A percentile compares a stretch with the other conserved stretches of the same genome.
These are phyloP conservation scores for Pavlovales sp. DNA, from an alignment of 208 protist genomes.

Conservation along the genomic window DNA sequence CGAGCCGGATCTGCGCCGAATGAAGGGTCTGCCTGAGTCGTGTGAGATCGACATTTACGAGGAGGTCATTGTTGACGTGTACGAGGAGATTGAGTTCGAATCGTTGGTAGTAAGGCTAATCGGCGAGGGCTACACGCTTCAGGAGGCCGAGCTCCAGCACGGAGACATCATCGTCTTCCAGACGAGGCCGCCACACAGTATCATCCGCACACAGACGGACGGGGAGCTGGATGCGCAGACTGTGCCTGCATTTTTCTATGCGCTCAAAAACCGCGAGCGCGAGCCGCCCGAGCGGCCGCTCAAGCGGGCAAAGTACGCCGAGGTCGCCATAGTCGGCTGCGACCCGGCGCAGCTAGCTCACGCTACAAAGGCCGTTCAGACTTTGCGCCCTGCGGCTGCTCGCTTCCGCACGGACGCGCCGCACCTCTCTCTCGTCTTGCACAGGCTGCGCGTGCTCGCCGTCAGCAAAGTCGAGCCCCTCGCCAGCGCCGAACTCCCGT, in stretches of 20 bases:
- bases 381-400: too few relatives aligned
- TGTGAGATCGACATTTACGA: conserved; percentile 25
- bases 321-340: conserved; percentile 1
- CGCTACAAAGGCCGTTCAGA: too few relatives aligned
- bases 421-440: too few relatives aligned
- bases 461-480: too few relatives aligned
- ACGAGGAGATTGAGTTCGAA: too few relatives aligned
- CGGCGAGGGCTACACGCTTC: conserved; percentile 33
- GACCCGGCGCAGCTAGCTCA: conserved; percentile 3
- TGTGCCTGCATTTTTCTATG: conserved; percentile 15
- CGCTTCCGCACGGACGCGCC: too few relatives aligned
- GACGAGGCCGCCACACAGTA: conserved; percentile 3
- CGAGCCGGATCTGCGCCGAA: conserved; percentile 6
- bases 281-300: conserved; percentile 15
- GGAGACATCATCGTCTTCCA: conserved; percentile 65
- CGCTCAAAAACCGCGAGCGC: conserved; percentile 37
- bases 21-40: neutral
- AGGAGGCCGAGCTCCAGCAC: conserved; percentile 43
- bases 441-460: too few relatives aligned
- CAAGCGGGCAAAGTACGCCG: conserved; percentile 29
- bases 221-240: too few relatives aligned
- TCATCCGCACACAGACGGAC: too few relatives aligned
- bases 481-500: too few relatives aligned
- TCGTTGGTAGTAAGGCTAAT: conserved; percentile 45
- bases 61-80: conserved; percentile 57